Evolutionary conservation across 495 filamentous ascomycete genomes (phyloP).

Genomic region (Talaromyces nanjingensis): DNA sequence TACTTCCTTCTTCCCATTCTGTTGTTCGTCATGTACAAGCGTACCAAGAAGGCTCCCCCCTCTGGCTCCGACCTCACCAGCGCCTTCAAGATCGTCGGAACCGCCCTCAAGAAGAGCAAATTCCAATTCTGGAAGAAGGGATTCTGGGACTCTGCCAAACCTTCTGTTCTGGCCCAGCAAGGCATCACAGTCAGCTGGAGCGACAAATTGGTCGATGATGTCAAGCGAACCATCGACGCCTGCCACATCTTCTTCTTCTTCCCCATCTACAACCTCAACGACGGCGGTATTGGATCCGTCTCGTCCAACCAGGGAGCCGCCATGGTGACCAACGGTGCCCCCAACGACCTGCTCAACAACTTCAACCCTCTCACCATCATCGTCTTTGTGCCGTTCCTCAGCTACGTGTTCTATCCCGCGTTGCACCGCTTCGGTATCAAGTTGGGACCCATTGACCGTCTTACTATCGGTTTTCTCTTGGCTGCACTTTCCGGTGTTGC

Average conservation of each 20-base stretch:
- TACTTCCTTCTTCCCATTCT: constrained; percentile 49
- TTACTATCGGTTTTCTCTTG: constrained; percentile 57
- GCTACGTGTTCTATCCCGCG: constrained; percentile 55
- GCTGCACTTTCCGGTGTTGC: constrained; percentile 48
- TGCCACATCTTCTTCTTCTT: constrained; percentile 50
- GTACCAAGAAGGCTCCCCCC: constrained; percentile 40
- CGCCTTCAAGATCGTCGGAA: constrained; percentile 46
- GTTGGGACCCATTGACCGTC: constrained; percentile 59
- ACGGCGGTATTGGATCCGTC: constrained; percentile 40
- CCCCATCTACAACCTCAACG: constrained; percentile 45
- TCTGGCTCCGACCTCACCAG: constrained; percentile 47
- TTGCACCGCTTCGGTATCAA: constrained; percentile 47
- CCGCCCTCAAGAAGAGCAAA: constrained; percentile 50
- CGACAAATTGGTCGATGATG: constrained; percentile 43
- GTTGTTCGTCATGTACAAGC: constrained; percentile 40
- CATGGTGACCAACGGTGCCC: constrained; percentile 58
- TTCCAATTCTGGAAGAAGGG: constrained; percentile 46
- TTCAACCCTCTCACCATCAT: constrained; percentile 67
- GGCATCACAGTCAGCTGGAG: constrained; percentile 41
- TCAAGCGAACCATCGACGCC: constrained; percentile 37
- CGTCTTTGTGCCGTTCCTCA: constrained; percentile 54
- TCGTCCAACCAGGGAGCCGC: constrained; percentile 49
- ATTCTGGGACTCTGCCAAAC: constrained; percentile 61
- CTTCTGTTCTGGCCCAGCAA: constrained; percentile 44
- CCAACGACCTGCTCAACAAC: constrained; percentile 64